A percentile compares a stretch with the other conserved stretches of the same genome.
Conservation (phyloP, 352 stramenopile species). For the Phytophthora sp. region DNA sequence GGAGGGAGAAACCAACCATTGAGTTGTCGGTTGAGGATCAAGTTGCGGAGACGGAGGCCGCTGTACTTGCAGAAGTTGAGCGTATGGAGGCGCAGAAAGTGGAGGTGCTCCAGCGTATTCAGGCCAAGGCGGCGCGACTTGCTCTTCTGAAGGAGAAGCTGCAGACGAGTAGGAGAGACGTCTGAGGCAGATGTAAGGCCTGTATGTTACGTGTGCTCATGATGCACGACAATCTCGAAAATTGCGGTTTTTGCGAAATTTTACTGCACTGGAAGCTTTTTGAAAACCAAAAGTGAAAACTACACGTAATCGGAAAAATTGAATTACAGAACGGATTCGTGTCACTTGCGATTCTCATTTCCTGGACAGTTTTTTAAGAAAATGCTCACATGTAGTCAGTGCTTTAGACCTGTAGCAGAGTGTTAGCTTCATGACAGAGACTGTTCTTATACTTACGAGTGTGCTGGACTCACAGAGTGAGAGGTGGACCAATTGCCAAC, state of each 20-base stretch:
- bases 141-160: conserved; percentile 12
- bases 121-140: conserved; percentile 38
- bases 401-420: not conserved
- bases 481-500: not conserved
- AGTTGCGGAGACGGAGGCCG: conserved; percentile 47
- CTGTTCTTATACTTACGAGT: not conserved
- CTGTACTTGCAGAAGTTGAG: conserved; percentile 39
- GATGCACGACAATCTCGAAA: no score
- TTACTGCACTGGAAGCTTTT: no score
- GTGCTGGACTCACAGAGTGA: not conserved
- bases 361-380: not conserved
- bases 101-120: conserved; percentile 46
- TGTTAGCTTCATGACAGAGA: not conserved
- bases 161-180: no score
- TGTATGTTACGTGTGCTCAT: no score
- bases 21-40: conserved; percentile 52
- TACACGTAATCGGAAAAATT: no score
- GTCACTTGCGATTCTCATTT: not conserved
- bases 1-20: conserved; percentile 38
- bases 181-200: no score
- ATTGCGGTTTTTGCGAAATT: no score
- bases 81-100: conserved; percentile 45
- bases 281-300: no score
- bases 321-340: no score
- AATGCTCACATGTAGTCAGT: not conserved